Percentiles rank a stretch among this genome's conserved stretches.
Conservation (phyloP, 768 basidiomycete species). For the Trametopsis cervina region DNA sequence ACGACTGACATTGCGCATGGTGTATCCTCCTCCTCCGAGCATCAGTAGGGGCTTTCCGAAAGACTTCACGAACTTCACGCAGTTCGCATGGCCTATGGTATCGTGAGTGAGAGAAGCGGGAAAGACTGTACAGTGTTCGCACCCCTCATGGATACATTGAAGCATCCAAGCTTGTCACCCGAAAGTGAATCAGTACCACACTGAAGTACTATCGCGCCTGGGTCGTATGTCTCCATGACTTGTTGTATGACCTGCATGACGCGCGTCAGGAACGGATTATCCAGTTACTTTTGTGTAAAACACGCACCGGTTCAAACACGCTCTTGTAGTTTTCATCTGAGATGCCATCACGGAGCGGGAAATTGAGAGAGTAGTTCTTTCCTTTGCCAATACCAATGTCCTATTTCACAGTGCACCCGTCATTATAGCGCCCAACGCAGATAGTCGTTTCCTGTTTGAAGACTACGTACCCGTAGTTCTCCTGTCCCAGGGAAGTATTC, state of each 20-base stretch:
- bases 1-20: slow-evolving; percentile 94
- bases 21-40: slow-evolving; percentile 96
- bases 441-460: too few relatives aligned
- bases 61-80: slow-evolving; percentile 94
- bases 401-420: slow-evolving; percentile 37
- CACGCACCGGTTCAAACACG: slow-evolving; percentile 88
- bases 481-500: slow-evolving; percentile 99
- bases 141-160: slow-evolving; percentile 97
- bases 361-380: slow-evolving; percentile 90
- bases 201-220: slow-evolving; percentile 92
- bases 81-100: slow-evolving; percentile 83
- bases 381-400: slow-evolving; percentile 93
- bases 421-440: neutral
- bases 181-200: slow-evolving; percentile 97
- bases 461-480: slow-evolving; percentile 72
- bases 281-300: neutral
- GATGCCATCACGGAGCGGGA: slow-evolving; percentile 91
- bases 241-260: slow-evolving; percentile 74
- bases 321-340: slow-evolving; percentile 92
- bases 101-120: neutral
- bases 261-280: neutral
- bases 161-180: slow-evolving; percentile 91
- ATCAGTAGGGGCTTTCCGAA: slow-evolving; percentile 92
- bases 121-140: neutral
- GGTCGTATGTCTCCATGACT: slow-evolving; percentile 93